Base-by-base conservation (phyloP, 1,284 basidiomycete species). In the Cutaneotrichosporon mucoides region DNA sequence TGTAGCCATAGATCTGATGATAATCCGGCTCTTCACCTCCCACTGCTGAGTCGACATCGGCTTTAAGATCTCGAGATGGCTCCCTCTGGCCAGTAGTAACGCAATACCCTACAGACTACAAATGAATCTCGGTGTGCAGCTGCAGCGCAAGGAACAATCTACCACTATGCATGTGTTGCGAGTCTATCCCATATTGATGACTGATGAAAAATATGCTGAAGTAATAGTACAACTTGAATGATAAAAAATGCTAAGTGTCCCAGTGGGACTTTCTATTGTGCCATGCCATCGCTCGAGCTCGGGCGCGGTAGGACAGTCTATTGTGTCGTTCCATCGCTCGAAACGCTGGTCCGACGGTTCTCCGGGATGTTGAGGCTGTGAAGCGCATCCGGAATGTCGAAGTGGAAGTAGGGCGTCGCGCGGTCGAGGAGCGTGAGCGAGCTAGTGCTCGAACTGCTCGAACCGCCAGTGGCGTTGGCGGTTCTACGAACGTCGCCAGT, bases 321-420 rank as follows among this genome's bases (percentile, higher is more conserved):
- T 10, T 45, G 40, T 24, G 24, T 24, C 11, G 11, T 45, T 16
- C 8, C 16, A 9, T 16, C 16, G 24, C 24, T 33, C 6, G 24
- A 24, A 11, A 45, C 44, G 44, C 6, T 33, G 24, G 24, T 24
- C 24, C 24, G 24, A 24, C 24, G 24, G 24, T 24, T 24, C 24
- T 24, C 24, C 24, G 24, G 24, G 24, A 24, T 24, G 24, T 24
- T 24, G 24, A 62, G 49, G 38, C 34, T 44, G 52, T 71, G 62
- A 57, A 79, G 64, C 12, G 76, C 77, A 45, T 76, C 77, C 24
- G 72, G 72, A 33, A 79, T 64, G 59, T 79, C 77, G 55, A 78
- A 75, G 69, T 78, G 76, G 77, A 79, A 78, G 72, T 75, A 78
- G 8, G 78, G 78, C 33, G 77, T 79, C 1, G 65, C 64, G 35